A percentile compares a stretch with the other conserved stretches of the same genome.
Evolutionary conservation across 306 rosid genomes (phyloP).

Genomic region (Dicorynia guianensis): DNA sequence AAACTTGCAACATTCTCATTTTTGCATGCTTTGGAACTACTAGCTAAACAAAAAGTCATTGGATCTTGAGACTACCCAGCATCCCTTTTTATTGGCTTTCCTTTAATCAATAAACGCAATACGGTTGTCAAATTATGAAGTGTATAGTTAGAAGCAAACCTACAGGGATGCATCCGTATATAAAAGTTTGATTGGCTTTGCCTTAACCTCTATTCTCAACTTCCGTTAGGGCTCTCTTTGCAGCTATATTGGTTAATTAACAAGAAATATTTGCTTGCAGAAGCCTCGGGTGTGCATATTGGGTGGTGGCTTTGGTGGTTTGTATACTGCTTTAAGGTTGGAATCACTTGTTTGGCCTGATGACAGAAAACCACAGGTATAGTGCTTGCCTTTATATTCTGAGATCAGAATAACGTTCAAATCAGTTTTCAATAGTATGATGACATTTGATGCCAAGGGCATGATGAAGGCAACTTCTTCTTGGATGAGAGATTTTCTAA

Average conservation of each 20-base stretch:
- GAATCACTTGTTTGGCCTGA: conserved; percentile 92
- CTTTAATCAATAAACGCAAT: too few species aligned
- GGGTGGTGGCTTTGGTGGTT: conserved; percentile 98
- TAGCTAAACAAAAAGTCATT: background rate
- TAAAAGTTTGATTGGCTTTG: background rate
- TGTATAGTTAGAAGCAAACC: too few species aligned
- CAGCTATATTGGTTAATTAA: background rate
- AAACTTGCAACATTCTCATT: background rate
- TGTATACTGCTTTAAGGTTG: conserved; percentile 90
- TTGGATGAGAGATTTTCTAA: background rate
- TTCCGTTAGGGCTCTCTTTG: background rate
- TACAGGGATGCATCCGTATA: too few species aligned
- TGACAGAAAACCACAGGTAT: conserved; percentile 81
- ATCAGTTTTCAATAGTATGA: background rate
- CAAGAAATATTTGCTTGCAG: conserved; percentile 46
- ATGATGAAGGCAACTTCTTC: conserved; percentile 2
- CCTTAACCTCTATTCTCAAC: background rate
- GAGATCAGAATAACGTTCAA: background rate
- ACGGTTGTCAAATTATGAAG: too few species aligned
- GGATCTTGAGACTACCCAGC: background rate
- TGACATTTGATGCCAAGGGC: conserved; percentile 26
- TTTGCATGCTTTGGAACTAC: background rate
- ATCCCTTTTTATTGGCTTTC: background rate
- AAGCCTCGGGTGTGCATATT: conserved; percentile 87
- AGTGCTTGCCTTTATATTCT: background rate